These are phyloP conservation scores for Lactarius quietus DNA, from an alignment of 768 basidiomycete genomes.

Conservation along the genomic window DNA sequence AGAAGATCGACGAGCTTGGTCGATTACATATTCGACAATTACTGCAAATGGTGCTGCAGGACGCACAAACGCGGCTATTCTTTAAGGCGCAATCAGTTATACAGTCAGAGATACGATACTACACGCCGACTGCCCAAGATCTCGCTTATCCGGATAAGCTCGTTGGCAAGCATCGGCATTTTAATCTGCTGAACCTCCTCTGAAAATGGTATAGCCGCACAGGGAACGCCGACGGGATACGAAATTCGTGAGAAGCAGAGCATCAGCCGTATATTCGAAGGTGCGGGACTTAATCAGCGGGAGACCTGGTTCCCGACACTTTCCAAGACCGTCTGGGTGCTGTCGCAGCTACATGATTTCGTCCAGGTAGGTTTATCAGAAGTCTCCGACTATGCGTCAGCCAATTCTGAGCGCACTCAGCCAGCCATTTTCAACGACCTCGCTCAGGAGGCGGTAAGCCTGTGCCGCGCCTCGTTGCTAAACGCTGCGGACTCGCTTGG, in stretches of 20 bases:
- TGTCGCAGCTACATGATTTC: constrained; percentile 85
- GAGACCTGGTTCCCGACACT: constrained; percentile 93
- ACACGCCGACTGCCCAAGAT: constrained; percentile 71
- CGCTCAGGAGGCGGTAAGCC: constrained; percentile 83
- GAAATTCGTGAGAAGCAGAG: constrained; percentile 66
- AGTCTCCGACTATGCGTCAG: neutral
- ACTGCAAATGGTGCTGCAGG: constrained; percentile 87
- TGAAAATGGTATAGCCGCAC: constrained; percentile 37
- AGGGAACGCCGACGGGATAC: constrained; percentile 41
- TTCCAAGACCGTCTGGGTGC: constrained; percentile 84
- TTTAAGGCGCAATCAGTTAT: constrained; percentile 95
- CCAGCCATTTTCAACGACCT: constrained; percentile 96
- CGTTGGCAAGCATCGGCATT: constrained; percentile 45
- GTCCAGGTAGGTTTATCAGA: constrained; percentile 62
- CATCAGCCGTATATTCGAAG: constrained; percentile 61
- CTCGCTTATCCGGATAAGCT: constrained; percentile 85
- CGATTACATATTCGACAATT: constrained; percentile 77
- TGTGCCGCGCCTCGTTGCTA: constrained; percentile 80
- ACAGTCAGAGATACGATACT: constrained; percentile 84
- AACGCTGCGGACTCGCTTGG: constrained; percentile 66
- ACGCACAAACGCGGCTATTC: constrained; percentile 92
- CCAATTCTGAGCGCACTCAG: constrained; percentile 38
- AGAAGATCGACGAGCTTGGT: constrained; percentile 42
- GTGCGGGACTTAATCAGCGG: constrained; percentile 67
- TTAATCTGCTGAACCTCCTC: neutral